Conservation (phyloP, 352 stramenopile genomes). For the Phytophthora boehmeriae region DNA sequence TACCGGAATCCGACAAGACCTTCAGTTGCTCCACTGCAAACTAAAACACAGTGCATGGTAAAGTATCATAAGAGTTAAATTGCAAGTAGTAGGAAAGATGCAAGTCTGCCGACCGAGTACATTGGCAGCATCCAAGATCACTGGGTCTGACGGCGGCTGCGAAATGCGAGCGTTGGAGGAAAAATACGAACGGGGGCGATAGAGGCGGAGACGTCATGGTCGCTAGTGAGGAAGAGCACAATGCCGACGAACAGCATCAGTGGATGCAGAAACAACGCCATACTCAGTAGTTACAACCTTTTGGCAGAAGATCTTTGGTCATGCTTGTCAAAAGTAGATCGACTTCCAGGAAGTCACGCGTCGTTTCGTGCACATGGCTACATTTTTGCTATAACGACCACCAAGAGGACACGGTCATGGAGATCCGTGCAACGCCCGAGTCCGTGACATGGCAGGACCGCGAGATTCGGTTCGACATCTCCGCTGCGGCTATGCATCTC, state of each 20-base stretch:
- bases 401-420: conserved; percentile 41
- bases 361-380: neutral
- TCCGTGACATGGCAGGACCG: conserved; percentile 88
- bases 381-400: no score
- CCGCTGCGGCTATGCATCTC: conserved; percentile 59
- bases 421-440: conserved; percentile 64
- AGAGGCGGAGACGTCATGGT: conserved; percentile 2
- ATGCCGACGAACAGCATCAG: neutral
- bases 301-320: neutral
- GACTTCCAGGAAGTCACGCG: no score
- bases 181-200: conserved; percentile 39
- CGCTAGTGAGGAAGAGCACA: neutral
- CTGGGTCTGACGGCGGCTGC: conserved; percentile 40
- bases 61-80: neutral
- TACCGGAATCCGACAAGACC: conserved; percentile 68
- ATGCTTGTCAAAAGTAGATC: conserved; percentile 3
- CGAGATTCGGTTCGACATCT: conserved; percentile 91
- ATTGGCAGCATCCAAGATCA: conserved; percentile 49
- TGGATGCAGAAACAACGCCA: neutral
- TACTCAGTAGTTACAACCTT: neutral
- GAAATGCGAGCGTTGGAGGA: conserved; percentile 13
- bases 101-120: conserved; percentile 19
- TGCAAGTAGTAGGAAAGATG: neutral
- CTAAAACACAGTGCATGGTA: conserved; percentile 23
- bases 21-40: conserved; percentile 69